phyloP scores from a whole-genome alignment of 148 eudicot species.

The Nepenthes mirabilis region DNA sequence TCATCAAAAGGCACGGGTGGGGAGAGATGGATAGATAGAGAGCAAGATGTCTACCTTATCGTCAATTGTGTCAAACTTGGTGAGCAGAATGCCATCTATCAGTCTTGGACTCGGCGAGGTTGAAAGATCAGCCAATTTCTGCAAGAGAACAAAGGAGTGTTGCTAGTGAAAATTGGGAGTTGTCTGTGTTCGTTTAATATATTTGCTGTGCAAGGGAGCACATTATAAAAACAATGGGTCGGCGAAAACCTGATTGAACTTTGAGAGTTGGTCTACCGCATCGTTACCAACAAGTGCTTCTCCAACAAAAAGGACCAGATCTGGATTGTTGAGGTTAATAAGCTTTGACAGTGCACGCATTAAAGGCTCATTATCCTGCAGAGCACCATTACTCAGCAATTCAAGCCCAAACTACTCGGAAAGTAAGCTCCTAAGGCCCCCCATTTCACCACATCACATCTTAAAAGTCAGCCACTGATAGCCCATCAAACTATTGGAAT shows the following conservation, averaged over 20 bases:
- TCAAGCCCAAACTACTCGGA: background rate
- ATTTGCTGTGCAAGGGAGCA: too few relatives aligned
- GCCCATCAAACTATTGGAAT: too few relatives aligned
- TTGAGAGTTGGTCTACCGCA: conserved; percentile 87
- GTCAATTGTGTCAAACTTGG: conserved; percentile 94
- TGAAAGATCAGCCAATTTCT: conserved; percentile 88
- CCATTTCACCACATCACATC: background rate
- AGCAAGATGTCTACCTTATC: conserved; percentile 51
- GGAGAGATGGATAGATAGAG: background rate
- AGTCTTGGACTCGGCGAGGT: conserved; percentile 66
- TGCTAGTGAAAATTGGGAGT: background rate
- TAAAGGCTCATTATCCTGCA: conserved; percentile 92
- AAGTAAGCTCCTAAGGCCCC: background rate
- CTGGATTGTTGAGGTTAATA: conserved; percentile 72
- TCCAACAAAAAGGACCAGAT: conserved; percentile 89
- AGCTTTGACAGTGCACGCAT: conserved; percentile 97
- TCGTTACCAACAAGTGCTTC: conserved; percentile 98
- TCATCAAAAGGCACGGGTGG: background rate
- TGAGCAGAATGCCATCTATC: conserved; percentile 96
- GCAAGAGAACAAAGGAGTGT: conserved; percentile 16
- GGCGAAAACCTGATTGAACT: conserved; percentile 69
- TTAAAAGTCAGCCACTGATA: too few relatives aligned
- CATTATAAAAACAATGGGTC: too few relatives aligned
- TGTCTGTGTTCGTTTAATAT: too few relatives aligned
- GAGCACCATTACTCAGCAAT: background rate